A percentile compares a stretch with the other conserved stretches of the same genome.
phyloP scores from a whole-genome alignment of 2,329 filamentous ascomycete species.

The Epichloe typhina region DNA sequence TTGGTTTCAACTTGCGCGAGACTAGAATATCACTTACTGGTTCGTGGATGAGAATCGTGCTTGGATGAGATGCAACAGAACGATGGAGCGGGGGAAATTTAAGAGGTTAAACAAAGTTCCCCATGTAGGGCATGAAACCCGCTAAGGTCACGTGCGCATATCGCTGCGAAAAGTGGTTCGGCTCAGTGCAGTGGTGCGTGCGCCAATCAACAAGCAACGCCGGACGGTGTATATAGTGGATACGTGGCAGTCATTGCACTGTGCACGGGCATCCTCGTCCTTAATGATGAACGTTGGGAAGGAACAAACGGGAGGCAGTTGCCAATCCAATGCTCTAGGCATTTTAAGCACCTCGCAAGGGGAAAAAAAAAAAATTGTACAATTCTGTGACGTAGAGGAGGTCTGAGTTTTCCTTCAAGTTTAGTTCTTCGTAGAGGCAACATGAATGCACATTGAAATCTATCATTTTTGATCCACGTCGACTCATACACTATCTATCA shows the following conservation, averaged over 20 bases:
- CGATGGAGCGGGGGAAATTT: constrained; percentile 16
- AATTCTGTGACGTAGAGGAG: neutral
- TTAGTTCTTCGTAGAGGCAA: neutral
- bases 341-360: neutral
- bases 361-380: neutral
- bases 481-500: neutral
- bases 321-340: neutral
- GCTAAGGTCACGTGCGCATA: constrained; percentile 18
- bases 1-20: neutral
- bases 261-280: neutral
- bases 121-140: constrained; percentile 25
- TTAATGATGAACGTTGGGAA: neutral
- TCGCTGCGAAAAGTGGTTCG: neutral
- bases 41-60: constrained; percentile 34
- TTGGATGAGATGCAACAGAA: constrained; percentile 27
- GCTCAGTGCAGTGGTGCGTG: neutral
- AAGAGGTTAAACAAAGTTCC: constrained; percentile 16
- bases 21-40: constrained; percentile 18
- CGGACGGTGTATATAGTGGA: neutral
- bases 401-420: no score
- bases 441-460: neutral
- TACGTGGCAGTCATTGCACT: neutral
- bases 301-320: neutral
- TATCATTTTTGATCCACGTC: neutral
- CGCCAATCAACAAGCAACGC: neutral